phyloP scores from a whole-genome alignment of 2,329 filamentous ascomycete species.

The Ophiostoma piceae region DNA sequence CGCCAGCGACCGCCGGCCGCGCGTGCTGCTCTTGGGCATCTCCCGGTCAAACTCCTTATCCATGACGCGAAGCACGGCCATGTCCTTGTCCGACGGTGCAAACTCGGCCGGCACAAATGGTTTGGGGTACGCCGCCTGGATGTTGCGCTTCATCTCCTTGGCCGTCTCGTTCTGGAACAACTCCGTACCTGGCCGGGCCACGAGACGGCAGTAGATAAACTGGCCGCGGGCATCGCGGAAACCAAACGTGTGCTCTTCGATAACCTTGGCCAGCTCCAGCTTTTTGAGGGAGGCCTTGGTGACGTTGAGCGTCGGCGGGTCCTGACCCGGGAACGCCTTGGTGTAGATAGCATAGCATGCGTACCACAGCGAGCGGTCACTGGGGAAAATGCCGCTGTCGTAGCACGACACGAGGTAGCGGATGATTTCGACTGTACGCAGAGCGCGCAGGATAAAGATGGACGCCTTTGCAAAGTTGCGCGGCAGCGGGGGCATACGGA shows the following conservation, averaged over 20 bases:
- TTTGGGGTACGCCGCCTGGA: constrained; percentile 44
- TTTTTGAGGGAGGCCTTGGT: constrained; percentile 38
- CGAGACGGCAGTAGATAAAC: constrained; percentile 42
- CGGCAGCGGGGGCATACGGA: constrained; percentile 26
- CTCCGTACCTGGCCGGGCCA: constrained; percentile 41
- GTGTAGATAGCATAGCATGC: constrained; percentile 44
- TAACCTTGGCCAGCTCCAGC: constrained; percentile 36
- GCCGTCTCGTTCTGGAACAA: constrained; percentile 41
- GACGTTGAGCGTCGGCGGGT: constrained; percentile 39
- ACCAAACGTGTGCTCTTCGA: constrained; percentile 42
- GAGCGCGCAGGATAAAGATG: constrained; percentile 26
- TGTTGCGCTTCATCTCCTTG: constrained; percentile 40
- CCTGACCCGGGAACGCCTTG: constrained; percentile 38
- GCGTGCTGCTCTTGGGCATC: constrained; percentile 25
- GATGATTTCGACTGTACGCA: constrained; percentile 40
- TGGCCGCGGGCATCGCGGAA: constrained; percentile 41
- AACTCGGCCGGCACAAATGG: constrained; percentile 41
- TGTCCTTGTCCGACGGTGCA: constrained; percentile 36
- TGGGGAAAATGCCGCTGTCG: constrained; percentile 47
- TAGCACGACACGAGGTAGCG: constrained; percentile 37
- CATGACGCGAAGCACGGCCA: constrained; percentile 31
- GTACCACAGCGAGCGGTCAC: constrained; percentile 47
- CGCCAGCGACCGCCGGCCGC: constrained; percentile 36
- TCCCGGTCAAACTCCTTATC: constrained; percentile 27
- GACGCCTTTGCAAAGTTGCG: constrained; percentile 25